Conservation (phyloP, 108 stramenopile species). For the Nannochloropsis gaditana region DNA sequence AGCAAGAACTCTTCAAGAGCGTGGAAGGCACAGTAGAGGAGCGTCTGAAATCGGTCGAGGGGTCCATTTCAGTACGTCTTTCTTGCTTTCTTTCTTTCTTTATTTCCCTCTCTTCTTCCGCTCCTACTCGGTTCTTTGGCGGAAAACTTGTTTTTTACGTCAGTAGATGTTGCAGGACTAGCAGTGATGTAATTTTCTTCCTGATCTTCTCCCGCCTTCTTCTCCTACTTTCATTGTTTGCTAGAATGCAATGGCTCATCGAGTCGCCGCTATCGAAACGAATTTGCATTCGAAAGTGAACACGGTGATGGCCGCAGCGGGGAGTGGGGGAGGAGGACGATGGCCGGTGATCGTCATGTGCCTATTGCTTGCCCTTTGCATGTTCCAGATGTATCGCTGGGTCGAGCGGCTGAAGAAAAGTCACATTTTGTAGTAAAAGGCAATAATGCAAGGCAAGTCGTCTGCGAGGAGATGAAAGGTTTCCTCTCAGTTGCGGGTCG, state of each 20-base stretch:
- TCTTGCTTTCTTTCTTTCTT: neutral
- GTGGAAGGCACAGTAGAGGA: neutral
- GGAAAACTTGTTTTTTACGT: neutral
- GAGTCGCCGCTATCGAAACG: neutral
- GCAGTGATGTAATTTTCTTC: too few species aligned
- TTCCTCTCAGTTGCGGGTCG: too few species aligned
- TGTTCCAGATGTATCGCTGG: constrained; percentile 8
- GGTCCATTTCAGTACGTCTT: neutral
- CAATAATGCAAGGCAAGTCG: too few species aligned
- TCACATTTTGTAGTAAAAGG: neutral
- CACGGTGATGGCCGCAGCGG: neutral
- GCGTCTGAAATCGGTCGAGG: neutral
- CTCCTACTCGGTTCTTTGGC: neutral
- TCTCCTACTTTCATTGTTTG: neutral
- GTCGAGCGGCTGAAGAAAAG: neutral
- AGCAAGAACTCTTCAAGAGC: constrained; percentile 7
- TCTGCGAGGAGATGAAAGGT: too few species aligned
- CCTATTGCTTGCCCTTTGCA: neutral
- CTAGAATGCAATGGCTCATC: neutral
- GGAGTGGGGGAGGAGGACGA: neutral
- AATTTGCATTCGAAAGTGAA: constrained; percentile 2
- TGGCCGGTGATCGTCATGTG: neutral
- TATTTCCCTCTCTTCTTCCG: neutral
- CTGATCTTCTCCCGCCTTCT: neutral
- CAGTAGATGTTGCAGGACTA: too few species aligned